Conservation (phyloP, 2,329 filamentous ascomycete species). For the Epichloe uncinata region DNA sequence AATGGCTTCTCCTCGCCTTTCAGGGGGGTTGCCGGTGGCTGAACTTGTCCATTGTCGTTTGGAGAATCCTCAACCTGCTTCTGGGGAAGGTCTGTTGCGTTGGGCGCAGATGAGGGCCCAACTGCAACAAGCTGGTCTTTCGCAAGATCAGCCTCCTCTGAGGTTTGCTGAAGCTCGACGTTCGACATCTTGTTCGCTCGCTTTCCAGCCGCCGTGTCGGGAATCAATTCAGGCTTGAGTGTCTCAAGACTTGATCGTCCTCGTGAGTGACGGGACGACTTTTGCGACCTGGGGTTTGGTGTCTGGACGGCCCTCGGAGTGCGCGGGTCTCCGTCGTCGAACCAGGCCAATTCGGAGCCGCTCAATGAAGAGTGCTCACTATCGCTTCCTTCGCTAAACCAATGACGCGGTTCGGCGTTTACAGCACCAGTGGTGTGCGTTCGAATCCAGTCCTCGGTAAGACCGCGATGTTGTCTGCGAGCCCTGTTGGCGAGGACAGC, state of each 20-base stretch:
- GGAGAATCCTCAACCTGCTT: not conserved
- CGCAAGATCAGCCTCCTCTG: not conserved
- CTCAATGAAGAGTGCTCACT: slow-evolving; percentile 67
- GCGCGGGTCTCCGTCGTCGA: slow-evolving; percentile 32
- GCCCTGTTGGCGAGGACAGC: slow-evolving; percentile 51
- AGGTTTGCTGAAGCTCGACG: slow-evolving; percentile 9
- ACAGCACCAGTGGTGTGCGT: slow-evolving; percentile 64
- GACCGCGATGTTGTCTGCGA: slow-evolving; percentile 43
- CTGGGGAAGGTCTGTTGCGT: not conserved
- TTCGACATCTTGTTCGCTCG: slow-evolving; percentile 19
- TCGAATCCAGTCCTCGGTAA: slow-evolving; percentile 78
- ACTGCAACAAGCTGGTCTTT: slow-evolving; percentile 9
- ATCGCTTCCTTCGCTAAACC: slow-evolving; percentile 62
- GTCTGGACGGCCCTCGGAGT: slow-evolving; percentile 31
- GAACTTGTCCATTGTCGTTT: slow-evolving; percentile 15
- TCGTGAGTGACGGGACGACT: slow-evolving; percentile 26
- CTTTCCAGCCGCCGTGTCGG: not conserved
- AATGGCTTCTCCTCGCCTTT: slow-evolving; percentile 22
- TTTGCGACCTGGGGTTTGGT: slow-evolving; percentile 9
- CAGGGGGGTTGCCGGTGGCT: slow-evolving; percentile 21
- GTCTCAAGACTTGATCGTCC: slow-evolving; percentile 44
- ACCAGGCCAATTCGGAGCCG: slow-evolving; percentile 45
- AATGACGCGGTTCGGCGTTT: slow-evolving; percentile 60
- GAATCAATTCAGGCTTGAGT: slow-evolving; percentile 25
- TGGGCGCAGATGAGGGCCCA: not conserved